These are phyloP conservation scores for Malassezia restricta DNA, from an alignment of 1,284 basidiomycete species.

Conservation along the genomic window DNA sequence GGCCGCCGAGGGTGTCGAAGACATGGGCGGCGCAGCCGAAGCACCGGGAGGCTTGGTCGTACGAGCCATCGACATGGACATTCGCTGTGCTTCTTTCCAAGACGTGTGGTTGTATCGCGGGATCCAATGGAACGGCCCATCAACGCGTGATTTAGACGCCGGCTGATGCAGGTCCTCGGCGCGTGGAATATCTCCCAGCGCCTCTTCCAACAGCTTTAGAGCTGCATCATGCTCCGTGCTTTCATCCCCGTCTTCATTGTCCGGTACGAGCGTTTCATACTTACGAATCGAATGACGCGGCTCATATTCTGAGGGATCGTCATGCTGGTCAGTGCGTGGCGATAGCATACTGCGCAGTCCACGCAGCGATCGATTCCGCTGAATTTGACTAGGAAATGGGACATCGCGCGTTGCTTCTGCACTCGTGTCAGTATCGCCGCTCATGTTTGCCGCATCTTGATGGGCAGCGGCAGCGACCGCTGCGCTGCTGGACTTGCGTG, in stretches of 20 bases:
- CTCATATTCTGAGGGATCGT: neutral
- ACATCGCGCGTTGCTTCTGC: neutral
- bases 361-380: neutral
- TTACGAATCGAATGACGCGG: neutral
- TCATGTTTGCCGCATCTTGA: neutral
- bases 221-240: constrained; percentile 2
- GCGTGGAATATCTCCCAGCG: neutral
- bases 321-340: neutral
- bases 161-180: neutral
- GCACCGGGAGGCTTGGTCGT: neutral
- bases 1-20: neutral
- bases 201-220: constrained; percentile 7
- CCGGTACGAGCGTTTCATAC: neutral
- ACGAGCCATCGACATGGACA: neutral
- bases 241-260: neutral
- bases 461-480: neutral
- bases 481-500: neutral
- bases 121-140: constrained; percentile 16
- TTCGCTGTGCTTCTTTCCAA: constrained; percentile 13
- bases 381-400: neutral
- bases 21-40: neutral
- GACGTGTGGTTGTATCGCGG: constrained; percentile 4
- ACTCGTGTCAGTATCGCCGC: neutral
- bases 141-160: neutral
- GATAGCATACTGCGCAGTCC: neutral